A percentile compares a stretch with the other conserved stretches of the same genome.
Evolutionary conservation across 352 stramenopile genomes (phyloP).

Genomic region (Nannochloropsis limnetica): DNA sequence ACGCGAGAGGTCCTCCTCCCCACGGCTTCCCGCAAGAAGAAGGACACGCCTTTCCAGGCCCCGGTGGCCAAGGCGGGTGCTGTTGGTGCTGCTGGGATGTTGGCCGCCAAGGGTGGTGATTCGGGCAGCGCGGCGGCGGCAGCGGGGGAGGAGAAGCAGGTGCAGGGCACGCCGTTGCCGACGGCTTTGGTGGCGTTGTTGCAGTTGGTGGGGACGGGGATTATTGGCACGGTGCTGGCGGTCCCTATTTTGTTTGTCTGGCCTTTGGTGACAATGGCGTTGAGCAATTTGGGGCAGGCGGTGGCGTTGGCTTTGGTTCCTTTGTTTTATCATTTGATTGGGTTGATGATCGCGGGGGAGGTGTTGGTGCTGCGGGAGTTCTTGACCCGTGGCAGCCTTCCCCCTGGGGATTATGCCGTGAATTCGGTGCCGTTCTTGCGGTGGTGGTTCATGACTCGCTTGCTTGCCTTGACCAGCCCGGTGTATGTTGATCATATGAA

Average conservation of each 20-base stretch:
- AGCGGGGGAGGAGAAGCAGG: neutral
- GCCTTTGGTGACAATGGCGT: neutral
- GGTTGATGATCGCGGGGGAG: slow-evolving; percentile 8
- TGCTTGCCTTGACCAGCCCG: slow-evolving; percentile 7
- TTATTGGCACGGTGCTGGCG: slow-evolving; percentile 15
- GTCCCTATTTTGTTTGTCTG: neutral
- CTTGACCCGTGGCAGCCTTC: neutral
- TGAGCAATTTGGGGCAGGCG: slow-evolving; percentile 6
- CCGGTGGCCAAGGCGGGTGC: neutral
- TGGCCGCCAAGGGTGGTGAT: neutral
- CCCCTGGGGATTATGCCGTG: neutral
- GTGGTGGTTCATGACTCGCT: slow-evolving; percentile 15
- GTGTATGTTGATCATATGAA: slow-evolving; percentile 34
- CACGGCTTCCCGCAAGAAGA: slow-evolving; percentile 24
- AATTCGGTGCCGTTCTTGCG: slow-evolving; percentile 10
- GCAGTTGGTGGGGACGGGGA: neutral
- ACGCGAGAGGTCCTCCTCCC: slow-evolving; percentile 10
- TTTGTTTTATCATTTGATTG: neutral
- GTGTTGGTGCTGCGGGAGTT: slow-evolving; percentile 7
- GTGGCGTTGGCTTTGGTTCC: neutral
- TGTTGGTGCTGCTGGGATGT: neutral
- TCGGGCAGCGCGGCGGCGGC: neutral
- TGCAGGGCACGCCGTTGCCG: neutral
- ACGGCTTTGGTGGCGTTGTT: neutral
- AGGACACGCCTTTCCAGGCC: neutral